Evolutionary conservation across 306 rosid genomes (phyloP), one percentile per base, ranked within the genome.

Genomic region (Leucaena leucocephala): DNA sequence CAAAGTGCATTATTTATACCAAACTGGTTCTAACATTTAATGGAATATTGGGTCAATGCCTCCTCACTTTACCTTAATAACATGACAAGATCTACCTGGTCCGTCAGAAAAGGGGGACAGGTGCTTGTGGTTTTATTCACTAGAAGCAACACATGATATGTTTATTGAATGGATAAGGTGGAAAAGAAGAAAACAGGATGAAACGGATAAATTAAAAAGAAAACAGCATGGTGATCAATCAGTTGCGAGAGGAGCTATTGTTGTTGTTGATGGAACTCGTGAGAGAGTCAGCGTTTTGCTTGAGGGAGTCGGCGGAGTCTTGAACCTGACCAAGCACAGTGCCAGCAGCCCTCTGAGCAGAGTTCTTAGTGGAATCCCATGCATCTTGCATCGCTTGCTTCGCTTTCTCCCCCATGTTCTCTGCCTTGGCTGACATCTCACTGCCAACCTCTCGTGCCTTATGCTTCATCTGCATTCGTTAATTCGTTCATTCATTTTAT

Each of bases 281-380:
- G 40, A 89, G 88, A 17, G 86, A 42, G 76, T 85, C 86, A 1
- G 91, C 87, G 19, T 85, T 83, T n/a, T 81, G 86, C 67, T 89
- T 86, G 76, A 91, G 86, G 21, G 57, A 78, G 3, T 88, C 87
- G 72, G 88, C 87, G 0, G 97, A 85, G 5, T 88, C 87, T 7
- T 87, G 78, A 46, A 84, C 57, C 85, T 89, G 89, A 36, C 84
- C 87, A 16, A 68, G 2, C 34, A 90, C 83, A 0, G 71, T 68
- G 39, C 87, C 91, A 12, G 87, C 79, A 19, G 97, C 89, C 52
- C 39, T 87, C 8, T 88, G 87, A 14, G 97, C 92, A 1, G 90
- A 86, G 73, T 81, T 85, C 85, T 88, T 88, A 8, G 97, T 85
- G 6, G 91, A 78, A 27, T 74, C 95, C 98, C 95, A 95, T 21